Conservation (phyloP, 108 stramenopile genomes). For the Cyclotella distinguenda region DNA sequence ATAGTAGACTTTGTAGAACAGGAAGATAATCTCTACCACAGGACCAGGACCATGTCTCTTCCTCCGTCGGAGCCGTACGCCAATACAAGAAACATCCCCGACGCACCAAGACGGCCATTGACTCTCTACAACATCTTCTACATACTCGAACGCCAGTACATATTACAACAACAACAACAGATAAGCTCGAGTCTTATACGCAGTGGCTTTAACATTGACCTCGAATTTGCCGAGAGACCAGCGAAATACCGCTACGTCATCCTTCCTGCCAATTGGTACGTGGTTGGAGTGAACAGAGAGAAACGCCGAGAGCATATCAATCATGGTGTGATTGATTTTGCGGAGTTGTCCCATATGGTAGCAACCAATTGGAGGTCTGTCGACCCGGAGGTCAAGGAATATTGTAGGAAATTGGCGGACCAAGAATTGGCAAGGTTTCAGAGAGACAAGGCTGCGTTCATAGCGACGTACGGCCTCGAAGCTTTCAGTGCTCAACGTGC, state of each 20-base stretch:
- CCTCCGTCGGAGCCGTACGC: too few relatives aligned
- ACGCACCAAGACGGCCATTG: constrained; percentile 3
- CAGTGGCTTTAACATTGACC: background rate
- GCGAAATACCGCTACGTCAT: constrained; percentile 5
- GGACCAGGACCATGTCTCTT: too few relatives aligned
- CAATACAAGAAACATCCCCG: too few relatives aligned
- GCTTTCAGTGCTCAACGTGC: too few relatives aligned
- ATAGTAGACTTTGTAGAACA: too few relatives aligned
- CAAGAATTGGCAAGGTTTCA: too few relatives aligned
- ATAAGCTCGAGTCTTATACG: background rate
- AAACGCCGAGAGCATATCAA: constrained; percentile 5
- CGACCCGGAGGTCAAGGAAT: background rate
- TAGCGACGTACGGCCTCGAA: too few relatives aligned
- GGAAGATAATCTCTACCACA: too few relatives aligned
- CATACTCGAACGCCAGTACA: constrained; percentile 8
- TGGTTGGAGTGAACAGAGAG: background rate
- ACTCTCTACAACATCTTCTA: constrained; percentile 10
- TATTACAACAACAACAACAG: constrained; percentile 1
- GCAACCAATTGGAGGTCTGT: background rate
- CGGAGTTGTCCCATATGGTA: background rate
- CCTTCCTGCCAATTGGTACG: background rate
- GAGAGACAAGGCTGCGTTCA: too few relatives aligned
- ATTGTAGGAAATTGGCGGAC: constrained; percentile 1
- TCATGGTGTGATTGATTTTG: constrained; percentile 8
- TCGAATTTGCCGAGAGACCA: background rate